phyloP scores from a whole-genome alignment of 148 eudicot genomes.

The Vaccinium darrowii region DNA sequence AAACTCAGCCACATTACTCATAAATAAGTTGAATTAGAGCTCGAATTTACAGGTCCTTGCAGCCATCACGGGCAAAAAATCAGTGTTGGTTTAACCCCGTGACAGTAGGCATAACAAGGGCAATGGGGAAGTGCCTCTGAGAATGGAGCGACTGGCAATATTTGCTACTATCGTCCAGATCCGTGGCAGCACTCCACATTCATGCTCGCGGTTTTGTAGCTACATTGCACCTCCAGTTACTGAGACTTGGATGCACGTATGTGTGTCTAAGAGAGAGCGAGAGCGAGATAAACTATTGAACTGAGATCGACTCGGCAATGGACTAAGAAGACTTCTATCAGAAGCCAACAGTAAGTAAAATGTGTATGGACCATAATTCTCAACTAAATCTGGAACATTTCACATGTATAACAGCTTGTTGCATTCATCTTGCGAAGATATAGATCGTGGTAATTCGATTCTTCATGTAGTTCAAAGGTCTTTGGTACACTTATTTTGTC shows the following conservation, averaged over 20 bases:
- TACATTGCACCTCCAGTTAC: background rate
- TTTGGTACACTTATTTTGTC: background rate
- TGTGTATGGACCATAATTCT: background rate
- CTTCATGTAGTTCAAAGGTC: background rate
- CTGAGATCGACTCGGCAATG: background rate
- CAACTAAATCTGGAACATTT: background rate
- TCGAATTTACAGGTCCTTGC: too few species aligned
- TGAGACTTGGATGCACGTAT: background rate
- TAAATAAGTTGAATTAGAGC: too few species aligned
- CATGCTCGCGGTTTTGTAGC: background rate
- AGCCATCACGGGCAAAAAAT: too few species aligned
- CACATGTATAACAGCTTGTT: background rate
- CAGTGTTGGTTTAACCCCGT: too few species aligned
- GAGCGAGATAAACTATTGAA: background rate
- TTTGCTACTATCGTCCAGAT: too few species aligned
- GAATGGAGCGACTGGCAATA: too few species aligned
- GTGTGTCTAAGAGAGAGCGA: background rate
- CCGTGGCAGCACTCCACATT: background rate
- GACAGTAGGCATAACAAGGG: too few species aligned
- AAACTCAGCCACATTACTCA: too few species aligned
- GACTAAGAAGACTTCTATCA: background rate
- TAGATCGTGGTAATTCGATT: background rate
- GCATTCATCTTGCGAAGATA: background rate
- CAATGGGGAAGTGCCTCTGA: too few species aligned
- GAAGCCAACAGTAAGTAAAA: background rate